A percentile compares a stretch with the other conserved stretches of the same genome.
phyloP scores from a whole-genome alignment of 176 grass and related monocot species.

The Leersia perrieri region DNA sequence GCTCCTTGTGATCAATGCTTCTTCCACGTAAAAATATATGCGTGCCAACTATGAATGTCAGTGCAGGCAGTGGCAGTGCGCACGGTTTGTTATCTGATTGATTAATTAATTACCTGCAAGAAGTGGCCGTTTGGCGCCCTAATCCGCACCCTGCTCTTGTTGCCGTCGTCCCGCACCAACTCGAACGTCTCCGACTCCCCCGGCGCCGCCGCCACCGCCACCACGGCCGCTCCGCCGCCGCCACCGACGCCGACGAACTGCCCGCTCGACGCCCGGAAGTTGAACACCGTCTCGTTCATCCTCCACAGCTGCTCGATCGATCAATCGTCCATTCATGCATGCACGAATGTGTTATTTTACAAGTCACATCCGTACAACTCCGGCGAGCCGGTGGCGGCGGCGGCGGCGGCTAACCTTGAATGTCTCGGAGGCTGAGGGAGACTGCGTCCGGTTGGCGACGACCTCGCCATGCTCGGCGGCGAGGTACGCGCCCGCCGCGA shows the following conservation, averaged over 20 bases:
- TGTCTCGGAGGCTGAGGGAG: constrained; percentile 51
- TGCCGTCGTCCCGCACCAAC: constrained; percentile 31
- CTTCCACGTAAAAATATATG: background rate
- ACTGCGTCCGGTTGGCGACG: constrained; percentile 41
- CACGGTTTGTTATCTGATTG: background rate
- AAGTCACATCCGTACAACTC: background rate
- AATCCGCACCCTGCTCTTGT: constrained; percentile 44
- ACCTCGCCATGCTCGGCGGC: constrained; percentile 55
- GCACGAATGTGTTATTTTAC: background rate
- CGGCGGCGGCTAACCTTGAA: constrained; percentile 46
- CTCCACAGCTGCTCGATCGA: constrained; percentile 60
- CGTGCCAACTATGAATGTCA: background rate
- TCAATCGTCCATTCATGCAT: background rate
- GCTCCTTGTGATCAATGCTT: background rate
- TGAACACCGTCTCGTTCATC: constrained; percentile 53
- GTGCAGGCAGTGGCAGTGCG: too few relatives aligned
- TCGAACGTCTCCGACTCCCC: constrained; percentile 45
- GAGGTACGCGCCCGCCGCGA: constrained; percentile 36
- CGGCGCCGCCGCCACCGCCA: constrained; percentile 36
- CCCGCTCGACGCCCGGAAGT: constrained; percentile 34
- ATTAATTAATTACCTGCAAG: constrained; percentile 42
- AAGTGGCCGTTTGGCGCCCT: constrained; percentile 58
- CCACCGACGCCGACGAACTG: constrained; percentile 45
- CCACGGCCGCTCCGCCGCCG: constrained; percentile 17
- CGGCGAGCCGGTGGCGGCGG: background rate